Base-by-base conservation (phyloP, 2,329 filamentous ascomycete species). In the Aspergillus texensis region DNA sequence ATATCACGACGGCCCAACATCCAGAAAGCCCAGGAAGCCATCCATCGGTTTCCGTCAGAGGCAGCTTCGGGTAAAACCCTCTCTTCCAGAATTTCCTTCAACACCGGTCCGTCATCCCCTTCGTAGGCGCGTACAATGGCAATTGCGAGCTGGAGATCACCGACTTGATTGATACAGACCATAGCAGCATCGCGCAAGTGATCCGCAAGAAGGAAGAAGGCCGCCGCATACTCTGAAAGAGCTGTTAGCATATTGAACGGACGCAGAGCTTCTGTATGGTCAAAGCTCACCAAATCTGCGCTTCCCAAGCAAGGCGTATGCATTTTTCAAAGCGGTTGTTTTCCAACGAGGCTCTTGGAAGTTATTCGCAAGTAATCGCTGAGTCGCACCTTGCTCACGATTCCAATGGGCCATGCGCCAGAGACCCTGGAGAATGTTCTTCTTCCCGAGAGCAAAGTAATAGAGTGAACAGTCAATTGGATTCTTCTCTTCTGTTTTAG, bases 341-440 rank as follows among this genome's bases (percentile, higher is more conserved):
- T 87, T 91, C 92, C 95, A 98, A 69, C 92, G 90, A 0, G 89
- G 85, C 65, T 97, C 91, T 4, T 88, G 84, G 76, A 99, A 99
- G 75, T 98, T 93, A 72, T 97, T 96, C n/a, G 90, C 86, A 26
- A 99, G 82, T 34, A 99, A 84, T 65, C 87, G 88, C 64, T 90
- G 87, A 0, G 95, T 99, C 0, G 91, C 88, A 2, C 78, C 82
- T 77, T 98, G 95, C 77, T 99, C 96, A 62, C 86, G 88, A 71
- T 96, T 91, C 89, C 95, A 95, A 46, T 83, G 88, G 6, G 95
- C 94, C 87, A 98, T 97, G 21, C 96, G 88, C 95, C 95, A 99
- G 0, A 99, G 83, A 0, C 93, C 94, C 68, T 96, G 87, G 1
- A 99, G 85, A 0, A 98, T 91, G 2, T 91, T 85, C 77, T 99